Evolutionary conservation across 2,329 filamentous ascomycete species (phyloP), one percentile per base, ranked within the genome.

Genomic region (Keithomyces neogunnii): DNA sequence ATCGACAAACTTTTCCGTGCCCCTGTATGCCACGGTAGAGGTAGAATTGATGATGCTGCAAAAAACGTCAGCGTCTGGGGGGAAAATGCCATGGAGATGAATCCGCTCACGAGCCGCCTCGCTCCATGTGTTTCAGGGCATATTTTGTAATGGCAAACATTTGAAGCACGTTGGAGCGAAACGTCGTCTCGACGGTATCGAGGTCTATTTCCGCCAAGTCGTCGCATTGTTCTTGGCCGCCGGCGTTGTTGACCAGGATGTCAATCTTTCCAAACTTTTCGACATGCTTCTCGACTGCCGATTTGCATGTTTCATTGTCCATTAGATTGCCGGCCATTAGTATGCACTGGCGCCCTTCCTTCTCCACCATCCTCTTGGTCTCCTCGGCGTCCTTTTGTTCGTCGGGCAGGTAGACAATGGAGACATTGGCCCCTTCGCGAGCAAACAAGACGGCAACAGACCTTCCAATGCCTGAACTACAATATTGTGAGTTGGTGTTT

Each of bases 111-210:
- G 68, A 72, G 45, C 57, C 66, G 4, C 77, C 76, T 48, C 66
- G 70, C 51, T 72, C 68, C 77, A 82, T 78, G 56, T 81, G 73
- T 4, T 73, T 73, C 6, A 82, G 61, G 0, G 77, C 70, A 54
- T 73, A 81, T 59, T 82, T 82, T 4, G 75, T 75, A 54, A 82
- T 67, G n/a, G 77, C 77, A 58, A 83, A 78, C 69, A 81, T 81
- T 50, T 76, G 72, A 7, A 80, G 57, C 33, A 82, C 75, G 53
- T 82, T 82, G 53, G 70, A 74, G 44, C 72, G 72, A 69, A 82
- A 84, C 0, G 74, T 77, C 56, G 73, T 76, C 55, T 81, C 75
- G 0, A 82, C 76, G 0, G 72, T 65, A 11, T 76, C 70, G 1
- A 83, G 68, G 59, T 81, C 71, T 31, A 79, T 81, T 1, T 81